Conservation (phyloP, 1,139 yeast species). For the Pichia sp. region DNA sequence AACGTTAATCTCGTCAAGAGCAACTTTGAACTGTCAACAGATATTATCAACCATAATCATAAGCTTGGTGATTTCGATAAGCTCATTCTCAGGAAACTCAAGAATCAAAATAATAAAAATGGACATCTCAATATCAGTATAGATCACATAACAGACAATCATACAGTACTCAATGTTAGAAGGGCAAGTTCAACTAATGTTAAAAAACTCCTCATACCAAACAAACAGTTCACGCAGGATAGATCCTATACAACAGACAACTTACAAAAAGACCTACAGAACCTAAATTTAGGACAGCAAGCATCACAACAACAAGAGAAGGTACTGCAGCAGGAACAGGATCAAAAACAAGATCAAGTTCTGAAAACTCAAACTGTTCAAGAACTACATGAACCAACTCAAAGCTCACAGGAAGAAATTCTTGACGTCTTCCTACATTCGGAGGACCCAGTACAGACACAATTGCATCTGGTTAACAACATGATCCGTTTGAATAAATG, state of each 20-base stretch:
- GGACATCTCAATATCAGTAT: conserved; percentile 23
- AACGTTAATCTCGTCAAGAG: not conserved
- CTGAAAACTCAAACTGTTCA: no score
- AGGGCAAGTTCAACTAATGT: conserved; percentile 22
- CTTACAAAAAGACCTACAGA: conserved; percentile 4
- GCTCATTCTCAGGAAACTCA: conserved; percentile 4
- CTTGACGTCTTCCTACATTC: not conserved
- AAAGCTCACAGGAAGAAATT: not conserved
- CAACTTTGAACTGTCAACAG: not conserved
- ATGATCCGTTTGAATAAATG: conserved; percentile 18
- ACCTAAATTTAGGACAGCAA: conserved; percentile 1
- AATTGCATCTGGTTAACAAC: conserved; percentile 18
- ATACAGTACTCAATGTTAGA: conserved; percentile 21
- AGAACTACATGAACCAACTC: no score
- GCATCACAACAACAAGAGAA: not conserved
- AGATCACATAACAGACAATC: conserved; percentile 15
- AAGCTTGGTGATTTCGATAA: conserved; percentile 18
- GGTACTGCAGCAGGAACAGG: not conserved
- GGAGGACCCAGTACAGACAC: conserved; percentile 12
- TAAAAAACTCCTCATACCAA: conserved; percentile 19
- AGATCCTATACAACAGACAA: conserved; percentile 5
- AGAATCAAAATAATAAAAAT: conserved; percentile 18
- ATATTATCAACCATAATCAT: conserved; percentile 19
- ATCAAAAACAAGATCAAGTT: not conserved
- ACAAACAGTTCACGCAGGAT: not conserved